Evolutionary conservation across 2,329 filamentous ascomycete species (phyloP).

Genomic region (Cladosporium cucumerinum): DNA sequence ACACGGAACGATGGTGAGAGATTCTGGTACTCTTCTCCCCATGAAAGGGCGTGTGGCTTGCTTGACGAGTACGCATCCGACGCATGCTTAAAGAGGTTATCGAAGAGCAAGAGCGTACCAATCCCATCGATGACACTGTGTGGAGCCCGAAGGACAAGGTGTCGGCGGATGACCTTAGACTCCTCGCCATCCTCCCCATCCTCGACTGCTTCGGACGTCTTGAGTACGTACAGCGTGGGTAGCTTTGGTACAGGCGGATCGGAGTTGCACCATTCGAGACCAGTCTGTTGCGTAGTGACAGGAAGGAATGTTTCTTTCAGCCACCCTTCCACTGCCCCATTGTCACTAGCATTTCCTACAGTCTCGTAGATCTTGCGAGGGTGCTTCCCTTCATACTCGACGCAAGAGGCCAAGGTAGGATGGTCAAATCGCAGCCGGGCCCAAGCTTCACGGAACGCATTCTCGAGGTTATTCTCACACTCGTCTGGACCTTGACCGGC

Average conservation of each 20-base stretch:
- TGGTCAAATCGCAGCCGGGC: neutral
- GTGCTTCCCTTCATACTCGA: constrained; percentile 5
- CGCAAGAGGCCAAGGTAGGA: constrained; percentile 7
- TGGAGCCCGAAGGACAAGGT: constrained; percentile 5
- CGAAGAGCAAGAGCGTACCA: constrained; percentile 8
- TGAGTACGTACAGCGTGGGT: constrained; percentile 4
- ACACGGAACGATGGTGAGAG: constrained; percentile 9
- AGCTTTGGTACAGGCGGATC: constrained; percentile 5
- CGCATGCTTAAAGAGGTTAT: constrained; percentile 7
- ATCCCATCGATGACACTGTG: constrained; percentile 13
- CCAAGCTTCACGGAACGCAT: neutral
- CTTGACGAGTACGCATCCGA: neutral
- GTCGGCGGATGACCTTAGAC: neutral
- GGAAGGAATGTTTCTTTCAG: neutral
- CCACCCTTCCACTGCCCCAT: neutral
- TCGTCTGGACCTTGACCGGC: neutral
- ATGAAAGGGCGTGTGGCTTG: neutral
- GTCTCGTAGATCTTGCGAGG: constrained; percentile 6
- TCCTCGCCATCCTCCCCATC: neutral
- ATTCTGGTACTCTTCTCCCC: neutral
- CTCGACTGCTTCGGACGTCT: neutral
- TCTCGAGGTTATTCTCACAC: neutral
- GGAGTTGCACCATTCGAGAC: constrained; percentile 8
- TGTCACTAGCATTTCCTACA: neutral
- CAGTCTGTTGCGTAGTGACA: neutral